Evolutionary conservation across 306 rosid species (phyloP).

Genomic region (Corylus americana): DNA sequence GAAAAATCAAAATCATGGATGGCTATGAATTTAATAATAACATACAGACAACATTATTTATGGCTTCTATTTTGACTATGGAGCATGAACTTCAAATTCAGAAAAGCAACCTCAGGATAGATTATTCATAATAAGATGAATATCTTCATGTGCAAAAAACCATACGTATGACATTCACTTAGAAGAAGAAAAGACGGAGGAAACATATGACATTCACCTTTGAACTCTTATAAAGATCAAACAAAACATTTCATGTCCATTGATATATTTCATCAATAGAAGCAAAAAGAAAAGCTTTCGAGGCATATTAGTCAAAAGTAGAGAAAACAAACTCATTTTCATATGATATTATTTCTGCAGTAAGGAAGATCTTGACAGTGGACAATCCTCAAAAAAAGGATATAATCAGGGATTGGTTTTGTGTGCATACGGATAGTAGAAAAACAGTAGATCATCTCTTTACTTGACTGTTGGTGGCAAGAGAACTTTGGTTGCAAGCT

Average conservation of each 20-base stretch:
- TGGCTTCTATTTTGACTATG: not conserved
- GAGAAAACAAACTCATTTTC: not conserved
- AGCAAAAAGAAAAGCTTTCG: not conserved
- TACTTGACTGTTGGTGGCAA: too few species aligned
- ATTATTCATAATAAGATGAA: not conserved
- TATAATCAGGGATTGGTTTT: too few species aligned
- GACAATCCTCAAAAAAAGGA: too few species aligned
- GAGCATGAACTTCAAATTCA: not conserved
- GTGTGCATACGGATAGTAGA: too few species aligned
- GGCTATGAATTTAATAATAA: slow-evolving; percentile 2
- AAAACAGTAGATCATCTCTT: too few species aligned
- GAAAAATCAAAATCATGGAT: not conserved
- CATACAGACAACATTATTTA: not conserved
- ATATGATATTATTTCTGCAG: not conserved
- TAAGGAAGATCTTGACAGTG: too few species aligned
- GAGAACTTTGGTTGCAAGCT: too few species aligned
- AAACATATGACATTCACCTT: not conserved
- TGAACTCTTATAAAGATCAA: not conserved
- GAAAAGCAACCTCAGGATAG: not conserved
- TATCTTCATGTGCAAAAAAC: not conserved
- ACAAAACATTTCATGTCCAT: not conserved
- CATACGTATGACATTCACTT: not conserved
- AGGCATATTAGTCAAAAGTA: not conserved
- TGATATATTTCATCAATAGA: not conserved
- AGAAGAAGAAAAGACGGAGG: not conserved